Conservation (phyloP, 495 filamentous ascomycete species). For the Chaetomium tenue region DNA sequence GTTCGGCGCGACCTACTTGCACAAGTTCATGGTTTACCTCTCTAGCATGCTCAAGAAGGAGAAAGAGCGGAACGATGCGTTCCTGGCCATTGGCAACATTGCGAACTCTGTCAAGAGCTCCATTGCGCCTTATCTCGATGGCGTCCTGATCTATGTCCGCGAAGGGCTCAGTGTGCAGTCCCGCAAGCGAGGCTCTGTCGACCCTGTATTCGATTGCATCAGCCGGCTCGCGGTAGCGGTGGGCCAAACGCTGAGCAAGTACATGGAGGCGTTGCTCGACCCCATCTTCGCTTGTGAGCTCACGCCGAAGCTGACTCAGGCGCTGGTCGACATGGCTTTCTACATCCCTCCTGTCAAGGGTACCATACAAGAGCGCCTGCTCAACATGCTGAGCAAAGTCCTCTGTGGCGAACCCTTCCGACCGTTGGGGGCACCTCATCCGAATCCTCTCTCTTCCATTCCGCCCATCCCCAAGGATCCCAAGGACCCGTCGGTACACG, state of each 20-base stretch:
- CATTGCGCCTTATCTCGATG: conserved; percentile 93
- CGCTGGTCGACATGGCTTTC: conserved; percentile 95
- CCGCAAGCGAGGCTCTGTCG: conserved; percentile 68
- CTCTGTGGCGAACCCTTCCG: conserved; percentile 89
- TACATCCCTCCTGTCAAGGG: conserved; percentile 94
- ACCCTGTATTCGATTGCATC: conserved; percentile 98
- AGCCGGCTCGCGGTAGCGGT: conserved; percentile 94
- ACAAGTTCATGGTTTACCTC: conserved; percentile 95
- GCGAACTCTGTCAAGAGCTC: conserved; percentile 91
- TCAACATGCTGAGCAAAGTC: conserved; percentile 92
- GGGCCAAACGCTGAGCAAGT: conserved; percentile 93
- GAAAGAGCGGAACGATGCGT: conserved; percentile 87
- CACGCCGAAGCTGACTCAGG: conserved; percentile 87
- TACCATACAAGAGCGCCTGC: conserved; percentile 86
- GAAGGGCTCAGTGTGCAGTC: conserved; percentile 82
- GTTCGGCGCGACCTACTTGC: conserved; percentile 78
- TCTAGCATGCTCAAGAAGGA: conserved; percentile 94
- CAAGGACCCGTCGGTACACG: conserved; percentile 65
- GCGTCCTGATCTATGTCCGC: conserved; percentile 85
- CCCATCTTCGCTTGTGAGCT: conserved; percentile 96
- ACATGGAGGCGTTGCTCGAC: conserved; percentile 93
- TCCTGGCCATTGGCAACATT: conserved; percentile 91
- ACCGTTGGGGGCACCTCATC: conserved; percentile 78
- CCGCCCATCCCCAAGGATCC: conserved; percentile 85
- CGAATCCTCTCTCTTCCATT: conserved; percentile 62